These are phyloP conservation scores for Microsporum canis DNA, from an alignment of 2,329 filamentous ascomycete genomes.

Conservation along the genomic window DNA sequence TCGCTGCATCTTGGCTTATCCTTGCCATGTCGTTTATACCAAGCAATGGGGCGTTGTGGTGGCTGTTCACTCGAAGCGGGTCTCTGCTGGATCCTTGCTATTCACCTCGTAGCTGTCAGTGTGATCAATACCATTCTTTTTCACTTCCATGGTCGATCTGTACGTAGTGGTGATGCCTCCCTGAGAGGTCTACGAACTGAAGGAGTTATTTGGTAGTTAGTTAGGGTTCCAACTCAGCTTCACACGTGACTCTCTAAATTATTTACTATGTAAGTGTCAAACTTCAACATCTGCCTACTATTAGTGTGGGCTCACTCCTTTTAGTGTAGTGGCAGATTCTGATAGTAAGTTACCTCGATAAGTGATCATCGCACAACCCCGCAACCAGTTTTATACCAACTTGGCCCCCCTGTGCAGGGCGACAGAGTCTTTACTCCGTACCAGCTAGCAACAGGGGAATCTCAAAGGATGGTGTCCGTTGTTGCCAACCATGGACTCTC, in stretches of 20 bases:
- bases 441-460: neutral
- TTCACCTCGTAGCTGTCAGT: neutral
- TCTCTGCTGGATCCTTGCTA: neutral
- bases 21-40: neutral
- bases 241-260: neutral
- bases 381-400: too few relatives aligned
- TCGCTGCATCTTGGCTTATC: neutral
- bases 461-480: neutral
- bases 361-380: too few relatives aligned
- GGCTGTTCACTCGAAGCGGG: neutral
- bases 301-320: too few relatives aligned
- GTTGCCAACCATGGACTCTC: neutral
- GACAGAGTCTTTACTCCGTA: neutral
- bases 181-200: neutral
- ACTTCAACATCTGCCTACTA: too few relatives aligned
- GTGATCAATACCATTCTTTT: neutral
- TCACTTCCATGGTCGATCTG: neutral
- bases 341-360: too few relatives aligned
- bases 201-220: too few relatives aligned
- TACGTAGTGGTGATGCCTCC: neutral
- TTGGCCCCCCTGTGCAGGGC: too few relatives aligned
- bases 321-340: too few relatives aligned
- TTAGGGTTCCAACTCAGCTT: too few relatives aligned
- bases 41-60: neutral
- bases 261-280: too few relatives aligned